Evolutionary conservation across 495 filamentous ascomycete species (phyloP).

Genomic region (Hypoxylon rickii): DNA sequence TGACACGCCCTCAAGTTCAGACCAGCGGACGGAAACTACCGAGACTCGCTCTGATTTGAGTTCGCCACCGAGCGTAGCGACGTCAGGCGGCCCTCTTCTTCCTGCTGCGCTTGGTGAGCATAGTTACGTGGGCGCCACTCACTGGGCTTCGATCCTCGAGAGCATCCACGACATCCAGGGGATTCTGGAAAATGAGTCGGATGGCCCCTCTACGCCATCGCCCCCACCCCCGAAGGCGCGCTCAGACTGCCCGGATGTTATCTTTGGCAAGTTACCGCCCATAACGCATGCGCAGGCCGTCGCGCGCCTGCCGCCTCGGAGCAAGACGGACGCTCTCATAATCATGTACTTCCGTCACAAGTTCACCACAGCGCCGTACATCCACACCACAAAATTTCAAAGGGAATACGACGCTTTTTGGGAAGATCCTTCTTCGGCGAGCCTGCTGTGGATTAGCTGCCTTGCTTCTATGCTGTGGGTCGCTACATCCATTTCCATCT

Average conservation of each 20-base stretch:
- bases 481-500: conserved; percentile 37
- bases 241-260: conserved; percentile 29
- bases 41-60: conserved; percentile 30
- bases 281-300: conserved; percentile 45
- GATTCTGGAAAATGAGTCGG: conserved; percentile 38
- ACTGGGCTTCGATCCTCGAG: conserved; percentile 57
- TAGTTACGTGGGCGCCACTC: conserved; percentile 51
- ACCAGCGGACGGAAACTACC: conserved; percentile 24
- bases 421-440: conserved; percentile 41
- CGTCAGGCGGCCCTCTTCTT: conserved; percentile 28
- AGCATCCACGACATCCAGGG: conserved; percentile 44
- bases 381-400: conserved; percentile 48
- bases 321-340: conserved; percentile 47
- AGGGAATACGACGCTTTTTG: conserved; percentile 55
- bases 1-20: conserved; percentile 30
- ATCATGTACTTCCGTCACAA: conserved; percentile 51
- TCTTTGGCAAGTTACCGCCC: conserved; percentile 31
- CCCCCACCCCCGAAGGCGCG: conserved; percentile 24
- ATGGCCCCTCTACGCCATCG: conserved; percentile 30
- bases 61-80: conserved; percentile 26
- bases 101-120: conserved; percentile 30
- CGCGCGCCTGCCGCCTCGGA: conserved; percentile 42
- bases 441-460: conserved; percentile 49
- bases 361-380: conserved; percentile 41
- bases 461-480: conserved; percentile 47